Percentiles rank a stretch among this genome's conserved stretches.
phyloP scores from a whole-genome alignment of 2,329 filamentous ascomycete genomes.

The Ophiostoma ips region DNA sequence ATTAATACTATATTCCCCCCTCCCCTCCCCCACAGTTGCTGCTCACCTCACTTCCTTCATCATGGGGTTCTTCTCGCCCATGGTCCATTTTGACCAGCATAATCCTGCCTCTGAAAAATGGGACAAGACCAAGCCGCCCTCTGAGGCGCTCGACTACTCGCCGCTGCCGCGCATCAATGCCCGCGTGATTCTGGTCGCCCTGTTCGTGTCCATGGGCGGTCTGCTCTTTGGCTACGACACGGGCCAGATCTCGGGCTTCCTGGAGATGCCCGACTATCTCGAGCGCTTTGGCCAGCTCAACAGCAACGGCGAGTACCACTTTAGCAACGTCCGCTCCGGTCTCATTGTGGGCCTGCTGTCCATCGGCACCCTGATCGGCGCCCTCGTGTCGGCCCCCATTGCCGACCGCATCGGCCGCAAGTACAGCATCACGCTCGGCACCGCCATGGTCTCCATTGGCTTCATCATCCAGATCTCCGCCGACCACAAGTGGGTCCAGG shows the following conservation, averaged over 20 bases:
- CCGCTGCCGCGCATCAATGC: slow-evolving; percentile 8
- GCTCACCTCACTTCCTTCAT: neutral
- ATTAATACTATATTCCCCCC: too few species aligned
- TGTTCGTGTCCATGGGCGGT: slow-evolving; percentile 13
- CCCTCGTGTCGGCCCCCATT: slow-evolving; percentile 38
- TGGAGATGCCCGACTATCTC: slow-evolving; percentile 38
- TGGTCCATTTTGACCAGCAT: slow-evolving; percentile 10
- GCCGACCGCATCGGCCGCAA: slow-evolving; percentile 45
- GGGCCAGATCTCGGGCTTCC: slow-evolving; percentile 41
- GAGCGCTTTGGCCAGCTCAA: slow-evolving; percentile 38
- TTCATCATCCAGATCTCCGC: slow-evolving; percentile 53
- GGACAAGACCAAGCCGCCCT: slow-evolving; percentile 4
- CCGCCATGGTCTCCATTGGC: slow-evolving; percentile 46
- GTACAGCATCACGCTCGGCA: slow-evolving; percentile 37
- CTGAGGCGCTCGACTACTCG: slow-evolving; percentile 10
- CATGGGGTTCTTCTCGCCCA: slow-evolving; percentile 1
- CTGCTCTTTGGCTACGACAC: slow-evolving; percentile 40
- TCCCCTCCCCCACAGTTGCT: too few species aligned
- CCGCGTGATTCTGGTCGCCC: slow-evolving; percentile 8
- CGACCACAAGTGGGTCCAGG: slow-evolving; percentile 44
- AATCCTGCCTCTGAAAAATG: slow-evolving; percentile 7
- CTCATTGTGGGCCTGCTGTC: slow-evolving; percentile 43
- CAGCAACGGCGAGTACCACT: slow-evolving; percentile 25
- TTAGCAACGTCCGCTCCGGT: slow-evolving; percentile 30
- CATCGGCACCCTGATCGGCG: slow-evolving; percentile 40